A percentile compares a stretch with the other conserved stretches of the same genome.
These are phyloP conservation scores for Bothriochloa decipiens DNA, from an alignment of 176 grass and related monocot species.

Conservation along the genomic window DNA sequence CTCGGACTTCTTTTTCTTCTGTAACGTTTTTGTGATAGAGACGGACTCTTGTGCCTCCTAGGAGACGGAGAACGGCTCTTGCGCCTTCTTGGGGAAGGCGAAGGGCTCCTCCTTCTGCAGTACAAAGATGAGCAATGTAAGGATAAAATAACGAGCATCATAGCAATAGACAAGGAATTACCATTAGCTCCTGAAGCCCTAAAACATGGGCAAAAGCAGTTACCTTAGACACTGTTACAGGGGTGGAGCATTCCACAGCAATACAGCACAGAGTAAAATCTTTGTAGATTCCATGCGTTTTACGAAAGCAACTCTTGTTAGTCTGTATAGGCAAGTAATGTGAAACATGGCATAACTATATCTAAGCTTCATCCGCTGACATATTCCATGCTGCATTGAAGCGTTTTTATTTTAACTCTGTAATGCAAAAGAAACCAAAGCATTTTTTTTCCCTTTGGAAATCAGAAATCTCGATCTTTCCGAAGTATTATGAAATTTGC, in stretches of 20 bases:
- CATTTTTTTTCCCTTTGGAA: neutral
- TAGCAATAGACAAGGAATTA: constrained; percentile 41
- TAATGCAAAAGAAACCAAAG: neutral
- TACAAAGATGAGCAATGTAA: constrained; percentile 39
- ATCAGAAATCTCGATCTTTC: neutral
- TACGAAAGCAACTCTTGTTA: constrained; percentile 54
- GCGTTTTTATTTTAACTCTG: neutral
- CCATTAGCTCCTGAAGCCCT: constrained; percentile 35
- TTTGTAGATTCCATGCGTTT: constrained; percentile 64
- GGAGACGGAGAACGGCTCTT: constrained; percentile 61
- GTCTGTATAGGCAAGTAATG: constrained; percentile 50
- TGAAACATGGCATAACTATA: constrained; percentile 22
- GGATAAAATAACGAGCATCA: constrained; percentile 24
- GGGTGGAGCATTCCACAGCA: constrained; percentile 49
- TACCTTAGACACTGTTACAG: constrained; percentile 64
- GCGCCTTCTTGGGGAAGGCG: constrained; percentile 63
- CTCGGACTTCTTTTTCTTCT: constrained; percentile 80
- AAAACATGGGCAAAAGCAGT: constrained; percentile 46
- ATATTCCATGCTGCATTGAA: constrained; percentile 3
- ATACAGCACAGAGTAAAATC: constrained; percentile 66
- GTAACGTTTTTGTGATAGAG: constrained; percentile 60
- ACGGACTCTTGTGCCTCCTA: constrained; percentile 58
- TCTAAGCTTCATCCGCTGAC: constrained; percentile 30
- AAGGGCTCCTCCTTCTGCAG: constrained; percentile 85
- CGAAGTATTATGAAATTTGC: neutral